Percentiles rank a stretch among this genome's conserved stretches.
Evolutionary conservation across 495 filamentous ascomycete species (phyloP).

Genomic region (Daldinia caldariorum): DNA sequence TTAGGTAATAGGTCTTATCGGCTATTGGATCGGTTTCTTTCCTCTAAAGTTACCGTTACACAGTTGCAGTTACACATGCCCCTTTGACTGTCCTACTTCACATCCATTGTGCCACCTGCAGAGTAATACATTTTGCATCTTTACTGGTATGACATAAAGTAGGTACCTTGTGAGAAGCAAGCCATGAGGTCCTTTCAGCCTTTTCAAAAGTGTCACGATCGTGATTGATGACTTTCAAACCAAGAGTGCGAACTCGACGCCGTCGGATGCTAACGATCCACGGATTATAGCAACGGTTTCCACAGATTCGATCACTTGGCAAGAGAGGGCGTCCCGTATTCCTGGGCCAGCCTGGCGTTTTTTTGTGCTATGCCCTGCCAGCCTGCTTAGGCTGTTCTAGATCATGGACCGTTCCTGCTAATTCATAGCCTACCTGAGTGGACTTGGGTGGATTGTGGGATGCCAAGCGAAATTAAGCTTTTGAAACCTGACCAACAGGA

Average conservation of each 20-base stretch:
- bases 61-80: not conserved
- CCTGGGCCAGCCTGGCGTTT: conserved; percentile 19
- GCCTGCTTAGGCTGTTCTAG: conserved; percentile 12
- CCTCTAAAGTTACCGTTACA: not conserved
- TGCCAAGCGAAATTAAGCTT: conserved; percentile 45
- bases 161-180: not conserved
- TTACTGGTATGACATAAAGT: not conserved
- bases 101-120: too few species aligned
- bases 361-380: too few species aligned
- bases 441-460: conserved; percentile 19
- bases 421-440: not conserved
- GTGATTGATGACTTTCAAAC: conserved; percentile 1
- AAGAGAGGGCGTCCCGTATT: conserved; percentile 9
- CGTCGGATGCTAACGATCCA: conserved; percentile 7
- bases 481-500: conserved; percentile 30
- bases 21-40: conserved; percentile 1
- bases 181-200: too few species aligned
- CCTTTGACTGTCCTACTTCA: not conserved
- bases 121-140: too few species aligned
- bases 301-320: conserved; percentile 16
- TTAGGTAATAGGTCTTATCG: not conserved
- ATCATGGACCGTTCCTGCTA: conserved; percentile 2
- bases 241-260: not conserved
- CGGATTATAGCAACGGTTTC: conserved; percentile 17
- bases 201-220: not conserved